Evolutionary conservation across 306 rosid genomes (phyloP), one percentile per base, ranked within the genome.

Genomic region (Canavalia ensiformis): DNA sequence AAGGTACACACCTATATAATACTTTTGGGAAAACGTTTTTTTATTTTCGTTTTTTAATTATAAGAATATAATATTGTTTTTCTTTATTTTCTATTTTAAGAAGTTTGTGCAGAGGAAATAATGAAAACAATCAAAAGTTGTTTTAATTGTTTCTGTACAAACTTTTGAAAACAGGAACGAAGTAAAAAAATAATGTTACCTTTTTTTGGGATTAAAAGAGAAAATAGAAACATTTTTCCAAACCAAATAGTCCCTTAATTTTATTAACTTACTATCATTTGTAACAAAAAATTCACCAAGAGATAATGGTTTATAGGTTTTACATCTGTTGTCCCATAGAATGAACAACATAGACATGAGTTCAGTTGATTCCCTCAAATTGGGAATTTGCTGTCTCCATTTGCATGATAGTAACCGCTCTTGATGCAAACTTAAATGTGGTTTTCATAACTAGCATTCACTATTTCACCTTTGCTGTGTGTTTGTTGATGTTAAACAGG

Each of bases 401-500:
- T 68, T 51, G 47, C 34, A 54, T 71, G 52, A 77, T 5, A 56
- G 25, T 13, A 46, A 72, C 8, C 13, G 45, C 35, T 74, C 34
- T 50, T 13, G 63, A 50, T 30, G 46, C 71, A 52, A 37, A 47
- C 74, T 68, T 44, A 12, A 41, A 34, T 51, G 49, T 82, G 29
- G 1, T 50, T 44, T 65, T 46, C 69, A 52, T 18, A 3, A 44
- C 11, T 68, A 60, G 54, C 13, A n/a, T n/a, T 79, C 35, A 60
- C 33, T 68, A 31, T 33, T 78, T 55, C 57, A 78, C 18, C 70
- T 54, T 55, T 50, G 75, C 57, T 62, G 7, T 33, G 80, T 88
- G 44, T 39, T 82, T 85, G 58, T 64, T 74, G 60, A 74, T 45
- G 37, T 56, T 73, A 34, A 79, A 79, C 94, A 95, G 99, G 78